phyloP scores from a whole-genome alignment of 768 basidiomycete species.

The Russula earlei region DNA sequence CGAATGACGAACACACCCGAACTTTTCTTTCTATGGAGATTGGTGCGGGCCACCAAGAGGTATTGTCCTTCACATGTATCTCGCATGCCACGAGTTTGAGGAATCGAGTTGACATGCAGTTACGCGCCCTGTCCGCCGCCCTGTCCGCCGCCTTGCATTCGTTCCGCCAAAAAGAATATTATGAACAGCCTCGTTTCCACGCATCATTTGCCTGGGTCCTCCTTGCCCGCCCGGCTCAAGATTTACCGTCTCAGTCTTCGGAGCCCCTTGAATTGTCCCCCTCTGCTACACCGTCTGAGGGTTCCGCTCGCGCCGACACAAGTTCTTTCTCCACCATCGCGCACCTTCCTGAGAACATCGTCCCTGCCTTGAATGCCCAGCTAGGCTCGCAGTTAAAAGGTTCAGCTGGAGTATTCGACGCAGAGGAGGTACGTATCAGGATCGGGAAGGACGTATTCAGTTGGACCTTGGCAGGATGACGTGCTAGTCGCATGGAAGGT shows the following conservation, averaged over 20 bases:
- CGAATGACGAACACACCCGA: constrained; percentile 74
- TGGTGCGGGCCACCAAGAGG: constrained; percentile 77
- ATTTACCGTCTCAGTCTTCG: neutral
- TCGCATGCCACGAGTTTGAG: neutral
- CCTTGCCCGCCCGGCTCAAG: constrained; percentile 30
- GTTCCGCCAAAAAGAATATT: constrained; percentile 72
- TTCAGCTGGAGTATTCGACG: neutral
- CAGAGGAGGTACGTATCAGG: constrained; percentile 2
- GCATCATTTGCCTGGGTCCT: constrained; percentile 85
- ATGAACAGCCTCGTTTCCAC: constrained; percentile 75
- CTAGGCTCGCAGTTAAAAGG: neutral
- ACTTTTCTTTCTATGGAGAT: constrained; percentile 75
- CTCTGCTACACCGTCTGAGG: neutral
- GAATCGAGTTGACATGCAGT: constrained; percentile 34
- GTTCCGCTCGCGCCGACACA: constrained; percentile 1
- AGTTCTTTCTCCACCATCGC: neutral
- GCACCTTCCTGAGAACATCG: neutral
- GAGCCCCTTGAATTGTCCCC: neutral
- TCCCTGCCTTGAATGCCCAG: constrained; percentile 1
- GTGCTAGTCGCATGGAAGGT: too few relatives aligned
- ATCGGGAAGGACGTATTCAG: constrained; percentile 7
- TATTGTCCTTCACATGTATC: constrained; percentile 24
- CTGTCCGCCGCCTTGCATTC: constrained; percentile 48
- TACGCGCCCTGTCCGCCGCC: constrained; percentile 43
- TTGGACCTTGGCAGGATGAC: neutral